Base-by-base conservation (phyloP, 345 rosid species). In the Abelmoschus esculentus region DNA sequence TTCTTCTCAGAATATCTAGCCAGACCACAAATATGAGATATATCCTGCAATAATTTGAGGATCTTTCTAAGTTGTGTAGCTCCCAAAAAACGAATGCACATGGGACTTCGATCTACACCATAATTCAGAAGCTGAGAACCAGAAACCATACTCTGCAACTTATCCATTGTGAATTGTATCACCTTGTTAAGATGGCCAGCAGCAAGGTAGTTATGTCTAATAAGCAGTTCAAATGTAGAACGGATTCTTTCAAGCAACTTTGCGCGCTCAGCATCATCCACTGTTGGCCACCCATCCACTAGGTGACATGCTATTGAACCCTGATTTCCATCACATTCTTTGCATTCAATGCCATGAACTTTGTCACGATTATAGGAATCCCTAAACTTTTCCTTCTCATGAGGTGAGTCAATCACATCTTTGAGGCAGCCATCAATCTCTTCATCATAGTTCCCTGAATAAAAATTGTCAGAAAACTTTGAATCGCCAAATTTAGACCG, bases 51-150 rank as follows among this genome's bases (percentile, higher is more conserved):
- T 83, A 87, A 95, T 75, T 89, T 90, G 34, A 89, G 86, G 71
- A 91, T 83, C 79, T 87, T 89, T 82, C 67, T 81, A 61, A 95
- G 99, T 73, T 87, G 96, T 57, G 79, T 59, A 56, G 87, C 93
- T 72, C 91, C 97, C 80, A 95, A 74, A 74, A 95, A 87, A 86
- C 96, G 83, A 61, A 91, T 89, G 83, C 91, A 88, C 55, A 83
- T 55, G 7, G 89, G 96, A 69, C 93, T 82, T 73, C 82, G 90
- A 74, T 80, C 87, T 67, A 91, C 79, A 62, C 84, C 87, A 57
- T 68, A 73, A 78, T 76, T 82, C 75, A 89, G 80, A 77, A 89
- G 86, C 59, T 80, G 85, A 15, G 92, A 76, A 72, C 85, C 87
- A 46, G 87, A 85, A 70, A 82, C 79, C 79, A 85, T 70, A 83